Base-by-base conservation (phyloP, 371 early-diverging fungal genomes). In the Quaeritorhiza haematococci region DNA sequence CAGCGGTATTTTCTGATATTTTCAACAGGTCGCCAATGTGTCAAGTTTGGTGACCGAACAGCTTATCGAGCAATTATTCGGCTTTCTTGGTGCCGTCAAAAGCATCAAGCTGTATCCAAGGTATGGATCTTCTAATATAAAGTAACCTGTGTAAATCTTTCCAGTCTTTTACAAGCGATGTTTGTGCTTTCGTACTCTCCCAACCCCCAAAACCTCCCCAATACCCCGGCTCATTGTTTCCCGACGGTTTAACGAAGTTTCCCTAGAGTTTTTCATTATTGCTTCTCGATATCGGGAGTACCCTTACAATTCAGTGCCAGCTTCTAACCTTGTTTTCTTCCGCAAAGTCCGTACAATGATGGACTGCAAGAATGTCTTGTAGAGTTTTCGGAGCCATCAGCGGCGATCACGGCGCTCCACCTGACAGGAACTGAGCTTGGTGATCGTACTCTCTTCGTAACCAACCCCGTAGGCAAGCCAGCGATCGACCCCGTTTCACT, bases 401-500 rank as follows among this genome's bases (percentile, higher is more conserved):
- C 79, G 0, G 84, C 80, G 3, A 45, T 48, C 23, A 62, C 76
- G 10, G 86, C 87, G 1, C 55, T 81, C 33, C 82, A 76, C 58
- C 69, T 88, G 15, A 73, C 85, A 8, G 89, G 89, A 26, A 80
- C 83, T 0, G 72, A 80, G 34, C 72, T 88, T 26, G 85, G 78
- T 28, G 87, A 85, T 38, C 74, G 83, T 7, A 64, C 81, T 23
- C 64, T 87, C 17, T 59, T 75, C 30, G 74, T 84, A 5, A 68
- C 75, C 8, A 63, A 57, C 26, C 49, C 43, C 34, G 61, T 56
- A n/a, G 19, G 49, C 29, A n/a, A n/a, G n/a, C n/a, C n/a, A n/a
- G n/a, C n/a, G n/a, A n/a, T n/a, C n/a, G n/a, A n/a, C n/a, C n/a
- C n/a, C n/a, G n/a, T n/a, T n/a, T n/a, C n/a, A n/a, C n/a, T n/a